Evolutionary conservation across 2,329 filamentous ascomycete genomes (phyloP), one percentile per base, ranked within the genome.

Genomic region (Westerdykella aurantiaca): DNA sequence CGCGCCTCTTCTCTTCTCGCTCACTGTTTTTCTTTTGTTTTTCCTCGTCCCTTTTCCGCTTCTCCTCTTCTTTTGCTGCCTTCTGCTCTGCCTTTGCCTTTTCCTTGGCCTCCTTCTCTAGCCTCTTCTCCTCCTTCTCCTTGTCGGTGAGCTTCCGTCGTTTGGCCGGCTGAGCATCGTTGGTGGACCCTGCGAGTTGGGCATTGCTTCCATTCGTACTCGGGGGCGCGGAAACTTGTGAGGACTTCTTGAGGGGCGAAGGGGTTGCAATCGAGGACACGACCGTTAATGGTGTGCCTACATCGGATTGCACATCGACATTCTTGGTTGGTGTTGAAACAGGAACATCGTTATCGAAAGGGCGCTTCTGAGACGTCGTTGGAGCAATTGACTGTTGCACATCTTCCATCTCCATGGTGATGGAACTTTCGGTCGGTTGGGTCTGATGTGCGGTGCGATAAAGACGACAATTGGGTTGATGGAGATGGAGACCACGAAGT

Each of bases 101-200:
- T 41, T 65, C 58, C 14, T 61, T 56, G 3, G 57, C 61, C 38
- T 69, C 68, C 40, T 69, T 70, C 25, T 69, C 66, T 2, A 62
- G 49, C 6, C 50, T 55, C 39, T 65, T 55, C 29, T 66, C 58
- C 21, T 71, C 63, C 45, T 72, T 72, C 51, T 75, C 72, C 40
- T 68, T 50, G 29, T 58, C 48, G 1, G 70, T 73, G 37, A 73
- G 50, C 45, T 69, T 72, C 42, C 69, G 57, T 33, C 67, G 54
- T 55, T 75, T 75, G 12, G 64, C 58, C 21, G 72, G 63, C 33
- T 63, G 58, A 9, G 43, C 43, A 41, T 44, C 34, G 31, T 33
- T 44, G 21, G 46, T 21, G 16, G 33, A 18, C 9, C n/a, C n/a
- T 14, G 33, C 7, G 7, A 13, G 17, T 18, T 14, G 33, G 3